These are phyloP conservation scores for Adansonia rubrostipa DNA, from an alignment of 441 rosid genomes.

Conservation along the genomic window DNA sequence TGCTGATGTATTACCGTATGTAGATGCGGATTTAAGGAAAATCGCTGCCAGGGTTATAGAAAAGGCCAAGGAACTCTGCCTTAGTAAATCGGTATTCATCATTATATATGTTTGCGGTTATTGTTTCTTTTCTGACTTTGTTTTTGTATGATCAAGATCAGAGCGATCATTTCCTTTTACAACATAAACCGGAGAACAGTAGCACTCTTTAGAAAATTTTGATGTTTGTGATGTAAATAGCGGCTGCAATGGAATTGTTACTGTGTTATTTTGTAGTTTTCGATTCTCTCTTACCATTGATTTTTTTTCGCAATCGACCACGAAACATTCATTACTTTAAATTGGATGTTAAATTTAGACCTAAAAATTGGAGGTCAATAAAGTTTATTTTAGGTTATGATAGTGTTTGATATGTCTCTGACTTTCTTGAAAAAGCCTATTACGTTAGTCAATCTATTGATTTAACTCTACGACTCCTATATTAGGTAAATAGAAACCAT, in stretches of 20 bases:
- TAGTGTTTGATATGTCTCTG: not conserved
- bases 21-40: conserved; percentile 75
- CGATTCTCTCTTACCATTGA: too few relatives aligned
- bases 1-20: conserved; percentile 68
- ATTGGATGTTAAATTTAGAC: not conserved
- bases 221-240: not conserved
- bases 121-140: not conserved
- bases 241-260: too few relatives aligned
- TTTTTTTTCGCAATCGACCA: too few relatives aligned
- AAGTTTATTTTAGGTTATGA: not conserved
- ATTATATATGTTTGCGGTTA: not conserved
- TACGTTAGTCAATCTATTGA: not conserved
- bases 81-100: conserved; percentile 55
- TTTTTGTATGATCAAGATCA: not conserved
- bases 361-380: not conserved
- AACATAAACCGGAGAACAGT: not conserved
- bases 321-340: too few relatives aligned
- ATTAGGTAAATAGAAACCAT: not conserved
- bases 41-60: conserved; percentile 64
- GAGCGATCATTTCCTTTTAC: not conserved
- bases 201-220: not conserved
- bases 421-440: not conserved
- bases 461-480: not conserved
- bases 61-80: conserved; percentile 62
- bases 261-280: too few relatives aligned